Conservation (phyloP, 1,284 basidiomycete genomes). For the Cystobasidium sp. region DNA sequence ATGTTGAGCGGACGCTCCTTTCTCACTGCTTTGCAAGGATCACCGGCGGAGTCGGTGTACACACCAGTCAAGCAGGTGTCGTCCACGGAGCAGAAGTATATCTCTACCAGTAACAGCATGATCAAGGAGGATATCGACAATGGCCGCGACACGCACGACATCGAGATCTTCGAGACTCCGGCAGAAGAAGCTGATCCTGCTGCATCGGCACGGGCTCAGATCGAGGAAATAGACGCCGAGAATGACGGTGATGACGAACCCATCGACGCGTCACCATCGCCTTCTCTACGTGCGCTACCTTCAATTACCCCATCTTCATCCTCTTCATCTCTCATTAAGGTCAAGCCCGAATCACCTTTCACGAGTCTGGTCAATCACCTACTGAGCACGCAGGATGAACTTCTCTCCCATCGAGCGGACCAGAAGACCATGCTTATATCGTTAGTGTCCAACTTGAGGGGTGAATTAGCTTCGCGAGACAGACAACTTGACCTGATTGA, state of each 20-base stretch:
- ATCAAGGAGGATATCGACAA: neutral
- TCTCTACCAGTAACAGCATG: too few species aligned
- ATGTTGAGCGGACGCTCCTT: constrained; percentile 20
- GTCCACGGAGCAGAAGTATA: neutral
- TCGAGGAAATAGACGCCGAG: neutral
- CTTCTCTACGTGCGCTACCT: constrained; percentile 15
- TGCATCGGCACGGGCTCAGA: neutral
- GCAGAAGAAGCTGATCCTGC: neutral
- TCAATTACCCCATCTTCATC: constrained; percentile 38
- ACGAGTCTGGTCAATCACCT: constrained; percentile 35
- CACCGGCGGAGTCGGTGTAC: neutral
- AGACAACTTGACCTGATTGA: constrained; percentile 31
- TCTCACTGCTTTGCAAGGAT: constrained; percentile 4
- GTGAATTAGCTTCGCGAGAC: constrained; percentile 38
- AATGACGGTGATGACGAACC: constrained; percentile 10
- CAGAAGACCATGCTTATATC: constrained; percentile 42
- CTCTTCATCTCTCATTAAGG: constrained; percentile 22
- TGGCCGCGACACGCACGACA: neutral
- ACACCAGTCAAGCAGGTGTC: constrained; percentile 14
- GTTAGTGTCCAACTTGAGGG: constrained; percentile 33
- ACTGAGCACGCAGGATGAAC: constrained; percentile 34
- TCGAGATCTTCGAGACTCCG: constrained; percentile 9
- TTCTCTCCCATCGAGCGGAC: constrained; percentile 40
- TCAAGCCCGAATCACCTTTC: constrained; percentile 39
- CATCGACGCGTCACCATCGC: constrained; percentile 15